Evolutionary conservation across 164 flowering plant genomes (phyloP).

Genomic region (Aristolochia californica): DNA sequence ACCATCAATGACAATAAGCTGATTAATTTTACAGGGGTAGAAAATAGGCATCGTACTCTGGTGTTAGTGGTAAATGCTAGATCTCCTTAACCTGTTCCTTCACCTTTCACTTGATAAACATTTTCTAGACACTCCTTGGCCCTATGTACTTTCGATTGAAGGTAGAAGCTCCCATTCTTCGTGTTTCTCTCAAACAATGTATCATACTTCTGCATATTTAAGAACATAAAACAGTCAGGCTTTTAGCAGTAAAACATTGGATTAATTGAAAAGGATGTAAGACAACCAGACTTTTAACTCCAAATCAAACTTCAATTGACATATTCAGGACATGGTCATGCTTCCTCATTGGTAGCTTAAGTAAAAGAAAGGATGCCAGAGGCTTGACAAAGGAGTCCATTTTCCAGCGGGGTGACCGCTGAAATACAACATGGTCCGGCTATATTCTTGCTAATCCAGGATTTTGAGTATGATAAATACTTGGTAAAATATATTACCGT

Average conservation of each 20-base stretch:
- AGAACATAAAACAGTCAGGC: background rate
- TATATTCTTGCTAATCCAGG: no score
- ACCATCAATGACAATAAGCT: no score
- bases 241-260: background rate
- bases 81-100: conserved; percentile 11
- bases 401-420: no score
- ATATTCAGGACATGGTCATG: no score
- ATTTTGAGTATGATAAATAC: no score
- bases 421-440: no score
- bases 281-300: background rate
- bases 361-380: no score
- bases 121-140: conserved; percentile 63
- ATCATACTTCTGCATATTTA: conserved; percentile 44
- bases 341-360: no score
- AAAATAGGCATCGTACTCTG: no score
- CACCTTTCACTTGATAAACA: conserved; percentile 12
- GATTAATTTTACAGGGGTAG: no score
- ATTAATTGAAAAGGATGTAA: background rate
- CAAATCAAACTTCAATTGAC: background rate
- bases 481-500: no score
- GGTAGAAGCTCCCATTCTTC: conserved; percentile 55
- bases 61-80: background rate
- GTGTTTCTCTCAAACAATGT: conserved; percentile 46
- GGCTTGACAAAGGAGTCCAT: no score
- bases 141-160: conserved; percentile 68